Evolutionary conservation across 2,329 filamentous ascomycete species (phyloP), one percentile per base, ranked within the genome.

Genomic region (Cercospora zeae-maydis): DNA sequence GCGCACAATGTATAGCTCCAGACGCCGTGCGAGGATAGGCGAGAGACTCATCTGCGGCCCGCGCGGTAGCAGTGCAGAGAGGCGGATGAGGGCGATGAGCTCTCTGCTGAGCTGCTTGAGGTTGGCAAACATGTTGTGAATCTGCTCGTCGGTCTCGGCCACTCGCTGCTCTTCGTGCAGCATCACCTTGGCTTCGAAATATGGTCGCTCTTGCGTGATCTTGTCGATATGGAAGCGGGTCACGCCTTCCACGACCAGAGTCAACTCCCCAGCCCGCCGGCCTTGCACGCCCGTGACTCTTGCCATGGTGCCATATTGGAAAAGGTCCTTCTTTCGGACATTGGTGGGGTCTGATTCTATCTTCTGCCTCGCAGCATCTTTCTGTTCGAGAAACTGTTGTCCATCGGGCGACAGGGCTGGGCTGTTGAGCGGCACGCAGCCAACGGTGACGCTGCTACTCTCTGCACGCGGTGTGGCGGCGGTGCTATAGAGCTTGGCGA

Each of bases 81-180:
- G 84, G 56, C 93, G 85, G 31, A 98, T 82, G 24, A 96, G 85
- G 1, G 90, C 89, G 24, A 98, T 85, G 45, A 98, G 85, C 76
- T 98, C 93, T 64, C 91, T 85, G 5, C 93, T 96, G 49, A 93
- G 82, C 63, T 90, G 84, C 79, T 96, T 96, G 62, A 99, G 82
- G 61, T 91, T 86, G 53, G 85, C 83, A 75, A 98, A 98, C 24
- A 89, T 80, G 42, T 88, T 86, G 65, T 87, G 84, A 13, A 90
- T 81, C 66, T 88, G 84, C 53, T 84, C 78, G 59, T 83, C 80
- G n/a, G 80, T 63, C 59, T 77, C 78, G 3, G 72, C 69, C 36
- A 75, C 69, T 27, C 66, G 49, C 51, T 67, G 83, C 74, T 96
- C 92, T 62, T 88, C 84, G 70, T 88, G 85, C 61, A 89, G 83